Evolutionary conservation across 2,329 filamentous ascomycete genomes (phyloP), one percentile per base, ranked within the genome.

Genomic region (Colletotrichum orchidophilum): DNA sequence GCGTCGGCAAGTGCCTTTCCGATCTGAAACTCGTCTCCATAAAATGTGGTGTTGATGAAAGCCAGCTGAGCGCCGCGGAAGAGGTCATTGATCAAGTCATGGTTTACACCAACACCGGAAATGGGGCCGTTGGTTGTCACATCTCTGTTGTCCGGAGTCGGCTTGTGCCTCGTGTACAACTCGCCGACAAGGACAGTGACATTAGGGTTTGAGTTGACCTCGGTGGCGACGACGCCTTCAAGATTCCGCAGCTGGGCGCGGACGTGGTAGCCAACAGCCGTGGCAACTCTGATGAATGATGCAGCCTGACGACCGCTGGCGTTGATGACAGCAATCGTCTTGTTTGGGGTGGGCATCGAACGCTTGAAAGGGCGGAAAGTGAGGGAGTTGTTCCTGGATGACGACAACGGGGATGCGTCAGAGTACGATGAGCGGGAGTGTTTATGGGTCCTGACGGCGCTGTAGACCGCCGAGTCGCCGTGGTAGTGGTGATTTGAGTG

Each of bases 41-140:
- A 97, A 77, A 97, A 97, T 5, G 95, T 97, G 52, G 96, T 99
- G 84, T 99, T 99, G 85, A 98, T 95, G 82, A 98, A 99, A 71
- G 96, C 96, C 62, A 97, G 88, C 76, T 97, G 93, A 26, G 94
- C 93, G 73, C 94, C 94, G 46, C 88, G 85, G 86, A 98, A 98
- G 24, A 98, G 87, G 75, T 93, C 87, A 64, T 89, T 87, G 78
- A 97, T 93, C 74, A 97, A 82, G 1, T 86, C 86, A 76, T 91
- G 87, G 79, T 94, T 94, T 77, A 96, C 90, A 73, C 92, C 88
- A 73, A 90, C 87, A 53, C 88, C 88, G 52, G 85, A 85, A 63
- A 90, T 92, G 77, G 79, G 89, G 74, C 81, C 93, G 85, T 86
- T 93, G 82, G 84, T 87, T 61, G 92, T 93, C 77, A 97, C 92